A percentile compares a stretch with the other conserved stretches of the same genome.
These are phyloP conservation scores for Mucor sp. DNA, from an alignment of 371 early-diverging fungal genomes.

Conservation along the genomic window DNA sequence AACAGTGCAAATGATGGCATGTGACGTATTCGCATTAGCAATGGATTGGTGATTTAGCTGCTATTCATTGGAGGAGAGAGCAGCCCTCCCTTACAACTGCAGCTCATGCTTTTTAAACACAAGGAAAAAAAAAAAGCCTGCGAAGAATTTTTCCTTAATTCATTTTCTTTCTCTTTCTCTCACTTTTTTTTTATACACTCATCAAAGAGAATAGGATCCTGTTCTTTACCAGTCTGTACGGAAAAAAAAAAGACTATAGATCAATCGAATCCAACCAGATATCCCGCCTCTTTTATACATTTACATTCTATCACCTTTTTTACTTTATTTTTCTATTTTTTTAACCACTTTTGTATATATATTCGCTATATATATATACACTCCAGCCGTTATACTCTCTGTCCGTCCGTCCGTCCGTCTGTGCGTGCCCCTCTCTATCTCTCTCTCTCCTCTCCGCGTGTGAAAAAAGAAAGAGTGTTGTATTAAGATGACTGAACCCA, in stretches of 20 bases:
- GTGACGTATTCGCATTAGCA: background rate
- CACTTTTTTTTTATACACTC: background rate
- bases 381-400: background rate
- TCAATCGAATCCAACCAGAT: background rate
- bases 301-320: background rate
- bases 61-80: background rate
- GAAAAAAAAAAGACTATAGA: background rate
- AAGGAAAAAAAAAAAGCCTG: background rate
- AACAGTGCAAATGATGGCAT: background rate
- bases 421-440: background rate
- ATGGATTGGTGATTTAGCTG: background rate
- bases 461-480: background rate
- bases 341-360: background rate
- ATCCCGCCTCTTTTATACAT: background rate
- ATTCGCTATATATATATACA: background rate
- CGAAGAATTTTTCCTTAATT: conserved; percentile 1
- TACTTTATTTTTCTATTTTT: background rate
- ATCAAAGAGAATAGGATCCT: background rate
- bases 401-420: background rate
- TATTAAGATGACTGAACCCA: conserved; percentile 13
- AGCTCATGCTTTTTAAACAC: background rate
- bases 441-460: background rate
- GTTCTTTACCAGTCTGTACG: background rate
- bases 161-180: background rate
- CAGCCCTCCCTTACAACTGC: background rate